Evolutionary conservation across 2,329 filamentous ascomycete genomes (phyloP).

Genomic region (Hymenoscyphus scutula): DNA sequence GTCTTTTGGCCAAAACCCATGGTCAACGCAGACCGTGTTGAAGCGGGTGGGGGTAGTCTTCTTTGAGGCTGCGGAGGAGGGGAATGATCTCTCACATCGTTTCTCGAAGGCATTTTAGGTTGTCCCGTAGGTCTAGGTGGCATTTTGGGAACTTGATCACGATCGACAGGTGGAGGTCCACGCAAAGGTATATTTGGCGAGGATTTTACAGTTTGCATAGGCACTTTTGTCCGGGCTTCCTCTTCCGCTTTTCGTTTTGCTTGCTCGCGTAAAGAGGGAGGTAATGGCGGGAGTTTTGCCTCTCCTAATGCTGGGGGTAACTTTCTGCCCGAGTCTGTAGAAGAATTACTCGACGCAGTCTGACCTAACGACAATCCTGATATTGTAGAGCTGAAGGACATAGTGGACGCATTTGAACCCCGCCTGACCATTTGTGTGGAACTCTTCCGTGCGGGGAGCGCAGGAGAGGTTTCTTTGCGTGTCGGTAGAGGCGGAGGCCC

Average conservation of each 20-base stretch:
- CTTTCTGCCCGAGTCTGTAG: constrained; percentile 44
- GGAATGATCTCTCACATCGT: constrained; percentile 30
- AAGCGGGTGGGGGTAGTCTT: constrained; percentile 26
- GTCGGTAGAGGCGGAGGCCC: constrained; percentile 21
- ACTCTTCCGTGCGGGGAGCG: constrained; percentile 34
- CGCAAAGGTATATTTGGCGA: constrained; percentile 38
- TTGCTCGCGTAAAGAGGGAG: constrained; percentile 52
- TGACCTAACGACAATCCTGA: constrained; percentile 51
- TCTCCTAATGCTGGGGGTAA: constrained; percentile 56
- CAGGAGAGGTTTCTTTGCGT: constrained; percentile 27
- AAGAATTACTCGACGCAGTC: constrained; percentile 47
- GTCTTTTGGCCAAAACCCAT: constrained; percentile 32
- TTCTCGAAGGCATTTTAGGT: constrained; percentile 51
- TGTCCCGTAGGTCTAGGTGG: constrained; percentile 40
- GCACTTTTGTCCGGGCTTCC: constrained; percentile 36
- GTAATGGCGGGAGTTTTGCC: constrained; percentile 56
- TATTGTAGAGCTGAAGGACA: constrained; percentile 52
- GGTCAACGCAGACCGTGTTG: constrained; percentile 22
- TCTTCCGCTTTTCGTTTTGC: constrained; percentile 47
- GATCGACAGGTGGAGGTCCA: constrained; percentile 23
- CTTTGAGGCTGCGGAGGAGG: constrained; percentile 24
- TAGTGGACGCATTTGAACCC: constrained; percentile 57
- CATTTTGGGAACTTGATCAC: constrained; percentile 30
- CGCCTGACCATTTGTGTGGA: constrained; percentile 42
- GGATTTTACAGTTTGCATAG: constrained; percentile 41